Base-by-base conservation (phyloP, 345 rosid genomes). In the Syzygium oleosum region DNA sequence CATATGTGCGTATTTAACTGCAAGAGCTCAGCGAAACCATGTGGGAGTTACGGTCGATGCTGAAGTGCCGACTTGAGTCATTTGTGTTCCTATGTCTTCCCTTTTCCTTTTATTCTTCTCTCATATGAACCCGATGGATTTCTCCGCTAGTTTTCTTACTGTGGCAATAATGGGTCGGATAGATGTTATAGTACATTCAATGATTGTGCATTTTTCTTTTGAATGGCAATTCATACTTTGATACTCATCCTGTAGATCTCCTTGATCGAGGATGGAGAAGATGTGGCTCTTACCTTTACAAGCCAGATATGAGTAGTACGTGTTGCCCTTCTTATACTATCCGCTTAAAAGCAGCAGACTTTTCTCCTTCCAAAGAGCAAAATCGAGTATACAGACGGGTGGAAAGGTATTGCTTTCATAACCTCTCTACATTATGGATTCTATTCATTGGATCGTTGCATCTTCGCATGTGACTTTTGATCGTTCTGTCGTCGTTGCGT, bases 211-310 rank as follows among this genome's bases (percentile, higher is more conserved):
- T 84, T 51, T 27, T 84, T 23, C 54, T 86, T 29, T 51, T 63
- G 41, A 54, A 59, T 87, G 53, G 55, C 65, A 9, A 6, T 65
- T 73, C 52, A 23, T 68, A 4, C 86, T 41, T n/a, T 55, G 21
- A 53, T 88, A 88, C 88, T 85, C 85, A 16, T 84, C 49, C 58
- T 84, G 51, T 86, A 98, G 99, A 94, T 86, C 99, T 97, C 89
- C 98, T 98, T 88, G 99, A 98, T 86, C 93, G 94, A 54, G 99
- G 99, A 41, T 97, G 99, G 98, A 94, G 98, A 91, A 91, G 98
- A 90, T 93, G 96, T 21, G 98, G 99, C 53, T 92, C 92, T 90
- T 94, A 94, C 87, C 96, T 98, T 49, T 97, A 96, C 92, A 97
- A 96, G 89, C 98, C 96, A 87, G 97, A 97, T 89, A 98, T 98